Conservation (phyloP, 495 filamentous ascomycete genomes). For the Podospora fimiseda region DNA sequence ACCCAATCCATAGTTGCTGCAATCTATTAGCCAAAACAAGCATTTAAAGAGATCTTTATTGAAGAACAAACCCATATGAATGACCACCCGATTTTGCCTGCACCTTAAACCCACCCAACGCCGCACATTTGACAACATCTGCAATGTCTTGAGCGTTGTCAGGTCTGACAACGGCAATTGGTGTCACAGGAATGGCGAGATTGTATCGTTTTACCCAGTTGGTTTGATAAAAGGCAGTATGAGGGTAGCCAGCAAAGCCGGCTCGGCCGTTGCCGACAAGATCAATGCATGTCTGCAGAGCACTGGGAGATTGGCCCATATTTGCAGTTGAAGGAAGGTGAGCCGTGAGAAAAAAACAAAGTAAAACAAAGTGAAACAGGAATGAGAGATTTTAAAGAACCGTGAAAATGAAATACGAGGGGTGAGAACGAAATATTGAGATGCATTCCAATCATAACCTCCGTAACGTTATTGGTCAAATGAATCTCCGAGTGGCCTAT, state of each 20-base stretch:
- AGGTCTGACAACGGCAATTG: constrained; percentile 58
- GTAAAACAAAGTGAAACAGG: too few relatives aligned
- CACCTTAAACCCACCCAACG: constrained; percentile 48
- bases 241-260: constrained; percentile 37
- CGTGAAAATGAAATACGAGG: too few relatives aligned
- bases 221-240: constrained; percentile 32
- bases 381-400: too few relatives aligned
- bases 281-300: constrained; percentile 35
- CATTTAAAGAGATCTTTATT: too few relatives aligned
- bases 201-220: constrained; percentile 54
- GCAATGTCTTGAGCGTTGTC: constrained; percentile 51
- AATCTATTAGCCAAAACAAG: too few relatives aligned
- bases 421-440: too few relatives aligned
- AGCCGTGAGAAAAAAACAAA: neutral
- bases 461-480: too few relatives aligned
- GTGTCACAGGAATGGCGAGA: constrained; percentile 52
- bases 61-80: constrained; percentile 49
- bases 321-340: neutral
- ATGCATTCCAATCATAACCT: too few relatives aligned
- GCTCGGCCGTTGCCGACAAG: constrained; percentile 34
- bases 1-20: constrained; percentile 36
- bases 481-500: too few relatives aligned
- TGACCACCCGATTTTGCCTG: constrained; percentile 69
- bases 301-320: constrained; percentile 26
- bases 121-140: constrained; percentile 54